Evolutionary conservation across 2,329 filamentous ascomycete species (phyloP).

Genomic region (Fusarium xyrophilum): DNA sequence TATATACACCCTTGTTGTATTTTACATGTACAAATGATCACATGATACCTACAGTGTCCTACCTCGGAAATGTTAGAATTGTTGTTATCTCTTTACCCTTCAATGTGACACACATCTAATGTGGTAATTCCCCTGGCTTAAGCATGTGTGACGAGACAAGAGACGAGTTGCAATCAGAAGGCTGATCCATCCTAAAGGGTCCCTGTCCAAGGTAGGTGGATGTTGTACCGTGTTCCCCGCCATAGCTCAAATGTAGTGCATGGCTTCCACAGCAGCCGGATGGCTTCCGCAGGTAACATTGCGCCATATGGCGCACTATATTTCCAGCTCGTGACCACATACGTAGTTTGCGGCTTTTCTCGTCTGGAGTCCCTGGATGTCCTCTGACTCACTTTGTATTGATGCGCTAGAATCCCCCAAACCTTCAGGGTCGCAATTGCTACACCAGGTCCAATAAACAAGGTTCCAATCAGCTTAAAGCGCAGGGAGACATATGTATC

Average conservation of each 20-base stretch:
- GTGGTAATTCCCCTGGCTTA: neutral
- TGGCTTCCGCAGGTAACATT: conserved; percentile 11
- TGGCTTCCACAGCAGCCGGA: conserved; percentile 10
- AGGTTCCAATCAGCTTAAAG: neutral
- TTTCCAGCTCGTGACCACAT: conserved; percentile 27
- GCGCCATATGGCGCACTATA: conserved; percentile 24
- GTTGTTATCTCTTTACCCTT: conserved; percentile 9
- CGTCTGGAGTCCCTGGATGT: neutral
- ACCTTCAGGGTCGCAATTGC: neutral
- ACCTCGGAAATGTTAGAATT: neutral
- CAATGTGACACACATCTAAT: conserved; percentile 14
- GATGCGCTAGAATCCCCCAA: neutral
- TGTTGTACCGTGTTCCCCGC: conserved; percentile 16
- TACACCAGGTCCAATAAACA: neutral
- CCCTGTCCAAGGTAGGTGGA: neutral
- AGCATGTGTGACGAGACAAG: conserved; percentile 13
- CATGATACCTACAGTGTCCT: conserved; percentile 1
- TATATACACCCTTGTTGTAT: conserved; percentile 14
- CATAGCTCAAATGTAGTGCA: neutral
- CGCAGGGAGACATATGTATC: neutral
- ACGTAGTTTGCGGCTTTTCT: conserved; percentile 13
- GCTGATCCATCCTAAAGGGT: neutral
- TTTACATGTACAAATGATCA: conserved; percentile 3
- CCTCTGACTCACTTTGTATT: conserved; percentile 5
- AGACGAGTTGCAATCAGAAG: neutral